Conservation (phyloP, 306 rosid species). For the Vigna trinervia region DNA sequence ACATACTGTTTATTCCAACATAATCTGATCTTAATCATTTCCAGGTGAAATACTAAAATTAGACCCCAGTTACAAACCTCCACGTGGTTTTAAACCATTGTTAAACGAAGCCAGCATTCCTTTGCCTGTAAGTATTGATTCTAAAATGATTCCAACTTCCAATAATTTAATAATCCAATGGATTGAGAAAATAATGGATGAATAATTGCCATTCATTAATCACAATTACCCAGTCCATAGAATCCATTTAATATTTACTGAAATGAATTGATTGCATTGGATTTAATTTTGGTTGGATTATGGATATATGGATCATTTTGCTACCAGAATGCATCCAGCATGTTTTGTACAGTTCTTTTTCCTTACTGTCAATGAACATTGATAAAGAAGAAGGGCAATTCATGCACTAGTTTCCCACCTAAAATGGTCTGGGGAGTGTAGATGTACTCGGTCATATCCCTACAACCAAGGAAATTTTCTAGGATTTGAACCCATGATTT, state of each 20-base stretch:
- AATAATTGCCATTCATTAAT: neutral
- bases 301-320: neutral
- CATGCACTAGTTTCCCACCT: neutral
- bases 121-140: slow-evolving; percentile 78
- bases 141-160: slow-evolving; percentile 16
- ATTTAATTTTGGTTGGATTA: neutral
- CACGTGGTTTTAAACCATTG: slow-evolving; percentile 81
- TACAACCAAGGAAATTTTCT: neutral
- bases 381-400: neutral
- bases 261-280: slow-evolving; percentile 2
- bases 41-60: slow-evolving; percentile 83
- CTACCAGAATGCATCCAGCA: slow-evolving; percentile 12
- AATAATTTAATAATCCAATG: neutral
- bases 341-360: slow-evolving; percentile 23
- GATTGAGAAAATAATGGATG: neutral
- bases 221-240: neutral
- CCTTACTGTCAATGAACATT: neutral
- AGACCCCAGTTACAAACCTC: slow-evolving; percentile 91
- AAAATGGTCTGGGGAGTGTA: neutral
- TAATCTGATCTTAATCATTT: slow-evolving; percentile 46
- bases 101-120: slow-evolving; percentile 75
- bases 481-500: slow-evolving; percentile 9
- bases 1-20: slow-evolving; percentile 13
- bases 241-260: slow-evolving; percentile 2
- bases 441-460: neutral